phyloP scores from a whole-genome alignment of 192 early-diverging fungal species.

The Linnemannia exigua region DNA sequence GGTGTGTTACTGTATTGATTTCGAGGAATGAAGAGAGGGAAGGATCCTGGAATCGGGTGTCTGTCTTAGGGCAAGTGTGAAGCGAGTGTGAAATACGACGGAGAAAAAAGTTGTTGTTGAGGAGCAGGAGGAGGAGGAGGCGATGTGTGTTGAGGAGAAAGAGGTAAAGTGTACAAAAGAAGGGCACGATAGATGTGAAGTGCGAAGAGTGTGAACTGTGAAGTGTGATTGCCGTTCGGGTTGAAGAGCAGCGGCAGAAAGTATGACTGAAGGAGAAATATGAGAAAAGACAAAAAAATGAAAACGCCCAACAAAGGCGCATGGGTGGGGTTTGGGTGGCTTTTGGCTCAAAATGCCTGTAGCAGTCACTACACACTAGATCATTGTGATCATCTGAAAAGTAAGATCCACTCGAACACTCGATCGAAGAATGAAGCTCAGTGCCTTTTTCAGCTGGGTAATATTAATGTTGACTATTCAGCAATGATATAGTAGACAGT shows the following conservation, averaged over 20 bases:
- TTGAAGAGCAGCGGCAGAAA: background rate
- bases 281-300: background rate
- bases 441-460: background rate
- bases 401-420: background rate
- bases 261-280: background rate
- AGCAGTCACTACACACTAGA: background rate
- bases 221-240: background rate
- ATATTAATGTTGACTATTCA: background rate
- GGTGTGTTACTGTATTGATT: background rate
- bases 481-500: constrained; percentile 48
- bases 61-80: background rate
- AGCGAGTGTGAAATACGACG: background rate
- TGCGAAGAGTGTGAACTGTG: background rate
- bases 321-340: background rate
- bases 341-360: background rate
- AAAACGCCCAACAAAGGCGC: constrained; percentile 4
- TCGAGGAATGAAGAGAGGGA: background rate
- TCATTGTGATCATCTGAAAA: background rate
- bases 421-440: no score
- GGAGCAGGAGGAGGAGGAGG: no score
- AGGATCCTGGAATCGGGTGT: background rate
- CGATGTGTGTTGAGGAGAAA: background rate
- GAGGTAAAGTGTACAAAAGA: no score
- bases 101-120: background rate
- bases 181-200: background rate